These are phyloP conservation scores for Arabidopsis arenosa DNA, from an alignment of 345 rosid genomes.

Conservation along the genomic window DNA sequence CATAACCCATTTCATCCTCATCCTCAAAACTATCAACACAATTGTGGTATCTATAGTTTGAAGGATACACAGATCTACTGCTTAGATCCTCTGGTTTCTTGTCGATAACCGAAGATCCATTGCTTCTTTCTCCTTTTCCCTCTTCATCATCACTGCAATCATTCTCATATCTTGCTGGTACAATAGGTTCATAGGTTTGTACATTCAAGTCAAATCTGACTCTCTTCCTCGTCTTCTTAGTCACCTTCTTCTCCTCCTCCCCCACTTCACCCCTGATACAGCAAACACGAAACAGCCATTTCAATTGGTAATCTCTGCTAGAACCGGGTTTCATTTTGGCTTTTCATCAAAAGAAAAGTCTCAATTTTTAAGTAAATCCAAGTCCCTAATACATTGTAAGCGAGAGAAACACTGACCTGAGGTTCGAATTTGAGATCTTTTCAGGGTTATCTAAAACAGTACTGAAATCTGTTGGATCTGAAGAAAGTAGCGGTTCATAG, in stretches of 20 bases:
- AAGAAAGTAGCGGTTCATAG: slow-evolving; percentile 62
- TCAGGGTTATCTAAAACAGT: slow-evolving; percentile 37
- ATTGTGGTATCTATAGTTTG: slow-evolving; percentile 66
- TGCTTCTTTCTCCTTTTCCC: slow-evolving; percentile 35
- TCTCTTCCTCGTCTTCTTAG: slow-evolving; percentile 64
- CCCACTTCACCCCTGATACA: slow-evolving; percentile 32
- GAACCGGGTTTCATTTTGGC: slow-evolving; percentile 12
- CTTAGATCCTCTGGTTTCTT: slow-evolving; percentile 34
- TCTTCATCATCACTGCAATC: slow-evolving; percentile 53
- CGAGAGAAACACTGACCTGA: slow-evolving; percentile 51
- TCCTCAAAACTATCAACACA: slow-evolving; percentile 69
- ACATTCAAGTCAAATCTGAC: slow-evolving; percentile 91
- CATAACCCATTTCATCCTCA: slow-evolving; percentile 56
- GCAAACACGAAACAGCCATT: background rate
- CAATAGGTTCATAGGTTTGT: slow-evolving; percentile 70
- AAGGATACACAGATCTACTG: slow-evolving; percentile 47
- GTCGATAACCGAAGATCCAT: slow-evolving; percentile 12
- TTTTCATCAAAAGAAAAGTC: background rate
- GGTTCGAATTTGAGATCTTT: slow-evolving; percentile 48
- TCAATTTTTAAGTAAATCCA: slow-evolving; percentile 2
- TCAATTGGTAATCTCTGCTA: background rate
- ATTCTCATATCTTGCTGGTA: slow-evolving; percentile 36
- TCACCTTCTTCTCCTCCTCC: slow-evolving; percentile 41
- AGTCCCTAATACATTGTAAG: background rate
- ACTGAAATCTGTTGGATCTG: slow-evolving; percentile 44